Evolutionary conservation across 1,139 yeast genomes (phyloP), one percentile per base, ranked within the genome.

Genomic region (Meyerozyma athensensis): DNA sequence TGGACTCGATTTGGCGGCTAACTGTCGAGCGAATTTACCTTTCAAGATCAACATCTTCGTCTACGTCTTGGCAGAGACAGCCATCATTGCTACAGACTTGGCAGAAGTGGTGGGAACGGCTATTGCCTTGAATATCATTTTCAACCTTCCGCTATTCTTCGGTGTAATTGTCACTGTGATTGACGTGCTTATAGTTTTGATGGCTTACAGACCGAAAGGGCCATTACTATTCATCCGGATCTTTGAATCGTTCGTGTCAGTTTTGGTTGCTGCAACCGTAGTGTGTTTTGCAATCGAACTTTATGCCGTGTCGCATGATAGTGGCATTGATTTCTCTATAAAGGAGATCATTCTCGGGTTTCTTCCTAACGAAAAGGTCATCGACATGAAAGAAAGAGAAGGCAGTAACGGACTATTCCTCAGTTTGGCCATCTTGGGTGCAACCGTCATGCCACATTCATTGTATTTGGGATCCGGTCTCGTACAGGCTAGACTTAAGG

Each of bases 371-470:
- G 69, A 63, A 23, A 76, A 79, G 37, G 79, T 87, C 13, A 72
- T 87, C 26, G 74, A 68, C 44, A 61, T 66, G 61, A 56, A 61
- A n/a, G 86, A 86, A 39, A 50, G 68, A 38, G 79, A 81, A 42
- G 81, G 86, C 26, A 74, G 73, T 10, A 68, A 63, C 47, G 97
- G 97, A 0, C 66, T 90, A 33, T 92, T 86, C 55, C 67, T 87
- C 31, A 80, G 96, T 37, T 79, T 95, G 48, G 97, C 97, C 17
- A 85, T 92, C 39, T 68, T 92, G 39, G 98, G 98, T 16, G 97
- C 97, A 20, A 94, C 97, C 1, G 95, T 92, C 21, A 92, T 92
- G 98, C 98, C 98, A 3, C 98, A 92, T 58, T 84, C 95, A 1
- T 67, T 92, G 33, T 92, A 86, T 55, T 67, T 92, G 40, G 98